phyloP scores from a whole-genome alignment of 192 early-diverging fungal species.

The Entrophospora sp. region DNA sequence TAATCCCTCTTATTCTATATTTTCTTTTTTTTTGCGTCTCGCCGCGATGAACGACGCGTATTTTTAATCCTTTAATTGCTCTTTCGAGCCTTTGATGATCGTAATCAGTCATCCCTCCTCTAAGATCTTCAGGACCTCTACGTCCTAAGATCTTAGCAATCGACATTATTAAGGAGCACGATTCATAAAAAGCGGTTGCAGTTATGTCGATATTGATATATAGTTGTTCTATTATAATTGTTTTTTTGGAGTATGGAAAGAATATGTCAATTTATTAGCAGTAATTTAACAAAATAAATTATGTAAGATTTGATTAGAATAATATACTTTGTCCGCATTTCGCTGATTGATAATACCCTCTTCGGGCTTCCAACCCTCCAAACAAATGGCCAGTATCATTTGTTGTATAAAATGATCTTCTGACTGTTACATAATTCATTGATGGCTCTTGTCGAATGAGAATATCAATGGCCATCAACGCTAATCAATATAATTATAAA shows the following conservation, averaged over 20 bases:
- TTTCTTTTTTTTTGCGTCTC: constrained; percentile 45
- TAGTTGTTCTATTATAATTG: constrained; percentile 30
- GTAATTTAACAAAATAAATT: too few species aligned
- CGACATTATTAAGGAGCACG: constrained; percentile 60
- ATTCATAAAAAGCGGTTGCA: constrained; percentile 56
- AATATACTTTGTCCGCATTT: constrained; percentile 55
- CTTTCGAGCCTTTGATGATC: constrained; percentile 39
- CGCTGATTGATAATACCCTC: constrained; percentile 86
- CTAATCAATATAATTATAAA: constrained; percentile 24
- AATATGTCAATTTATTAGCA: too few species aligned
- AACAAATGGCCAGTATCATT: constrained; percentile 36
- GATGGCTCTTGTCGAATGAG: constrained; percentile 78
- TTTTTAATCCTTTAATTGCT: constrained; percentile 38
- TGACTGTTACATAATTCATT: constrained; percentile 67
- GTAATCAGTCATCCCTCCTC: constrained; percentile 33
- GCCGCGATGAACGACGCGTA: constrained; percentile 52
- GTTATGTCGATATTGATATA: constrained; percentile 63
- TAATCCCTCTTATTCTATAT: constrained; percentile 61
- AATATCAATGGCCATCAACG: constrained; percentile 68
- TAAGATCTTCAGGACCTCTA: constrained; percentile 35
- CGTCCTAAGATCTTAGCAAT: constrained; percentile 54
- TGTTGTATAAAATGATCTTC: constrained; percentile 88
- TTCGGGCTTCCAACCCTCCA: constrained; percentile 85
- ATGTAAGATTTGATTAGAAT: background rate
- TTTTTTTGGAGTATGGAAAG: background rate